A percentile compares a stretch with the other conserved stretches of the same genome.
phyloP scores from a whole-genome alignment of 768 basidiomycete species.

The Pisolithus sp. region DNA sequence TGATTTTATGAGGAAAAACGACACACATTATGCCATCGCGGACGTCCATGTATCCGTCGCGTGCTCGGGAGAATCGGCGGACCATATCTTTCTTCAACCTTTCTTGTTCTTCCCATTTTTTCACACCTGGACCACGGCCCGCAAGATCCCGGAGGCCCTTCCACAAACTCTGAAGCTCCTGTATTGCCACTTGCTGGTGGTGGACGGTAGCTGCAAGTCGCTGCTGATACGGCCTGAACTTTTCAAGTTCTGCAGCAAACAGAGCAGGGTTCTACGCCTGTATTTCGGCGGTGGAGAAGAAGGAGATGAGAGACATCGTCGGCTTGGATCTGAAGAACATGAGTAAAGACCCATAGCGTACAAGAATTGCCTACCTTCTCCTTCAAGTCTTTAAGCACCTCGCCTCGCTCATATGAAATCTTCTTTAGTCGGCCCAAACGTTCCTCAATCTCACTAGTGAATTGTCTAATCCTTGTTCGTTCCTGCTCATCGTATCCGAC shows the following conservation, averaged over 20 bases:
- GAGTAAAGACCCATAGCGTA: background rate
- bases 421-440: conserved; percentile 70
- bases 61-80: conserved; percentile 63
- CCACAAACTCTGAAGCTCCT: conserved; percentile 73
- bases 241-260: conserved; percentile 91
- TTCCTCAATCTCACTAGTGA: conserved; percentile 74
- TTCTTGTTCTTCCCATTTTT: conserved; percentile 79
- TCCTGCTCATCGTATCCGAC: conserved; percentile 62
- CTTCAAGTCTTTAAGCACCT: conserved; percentile 90
- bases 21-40: conserved; percentile 78
- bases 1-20: background rate
- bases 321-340: conserved; percentile 65
- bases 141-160: conserved; percentile 65
- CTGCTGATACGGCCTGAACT: conserved; percentile 88
- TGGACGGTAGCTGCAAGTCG: conserved; percentile 72
- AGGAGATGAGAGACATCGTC: conserved; percentile 97
- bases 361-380: conserved; percentile 61
- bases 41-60: conserved; percentile 83
- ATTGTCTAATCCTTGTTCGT: conserved; percentile 55
- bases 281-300: conserved; percentile 82
- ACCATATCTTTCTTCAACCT: conserved; percentile 71
- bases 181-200: conserved; percentile 64
- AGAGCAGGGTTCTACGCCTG: conserved; percentile 77
- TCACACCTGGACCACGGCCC: conserved; percentile 69
- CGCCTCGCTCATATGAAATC: conserved; percentile 77